A percentile compares a stretch with the other conserved stretches of the same genome.
Evolutionary conservation across 2,329 filamentous ascomycete species (phyloP).

Genomic region (Alternaria hordeiaustralica): DNA sequence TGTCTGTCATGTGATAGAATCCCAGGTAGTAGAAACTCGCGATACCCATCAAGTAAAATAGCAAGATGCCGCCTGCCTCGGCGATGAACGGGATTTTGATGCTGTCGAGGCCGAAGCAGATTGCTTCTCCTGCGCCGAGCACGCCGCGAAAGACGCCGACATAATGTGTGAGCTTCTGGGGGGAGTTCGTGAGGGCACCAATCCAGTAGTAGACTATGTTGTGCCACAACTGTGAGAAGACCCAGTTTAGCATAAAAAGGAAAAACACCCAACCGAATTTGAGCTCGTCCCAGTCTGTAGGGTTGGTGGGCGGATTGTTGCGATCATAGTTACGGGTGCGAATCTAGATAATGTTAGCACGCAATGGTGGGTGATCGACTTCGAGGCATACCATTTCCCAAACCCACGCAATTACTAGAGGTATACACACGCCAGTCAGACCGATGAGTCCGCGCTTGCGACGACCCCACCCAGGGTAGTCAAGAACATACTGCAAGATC

Average conservation of each 20-base stretch:
- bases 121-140: constrained; percentile 39
- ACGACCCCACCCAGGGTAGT: constrained; percentile 37
- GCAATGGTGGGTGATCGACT: not conserved
- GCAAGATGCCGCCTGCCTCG: constrained; percentile 36
- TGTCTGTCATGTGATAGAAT: constrained; percentile 37
- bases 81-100: constrained; percentile 40
- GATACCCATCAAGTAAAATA: constrained; percentile 39
- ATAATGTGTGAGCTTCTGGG: constrained; percentile 41
- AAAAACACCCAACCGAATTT: constrained; percentile 38
- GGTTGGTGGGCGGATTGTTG: constrained; percentile 24
- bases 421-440: constrained; percentile 32
- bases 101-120: constrained; percentile 40
- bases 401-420: constrained; percentile 36
- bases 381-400: constrained; percentile 39
- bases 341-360: constrained; percentile 19
- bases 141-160: constrained; percentile 41
- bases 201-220: constrained; percentile 44
- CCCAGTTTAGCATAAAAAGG: constrained; percentile 42
- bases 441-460: constrained; percentile 38
- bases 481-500: constrained; percentile 37
- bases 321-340: constrained; percentile 41
- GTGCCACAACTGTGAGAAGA: constrained; percentile 41
- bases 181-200: constrained; percentile 40
- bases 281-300: constrained; percentile 37
- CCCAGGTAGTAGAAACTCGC: constrained; percentile 37